These are phyloP conservation scores for Fusarium miscanthi DNA, from an alignment of 2,329 filamentous ascomycete genomes.

Conservation along the genomic window DNA sequence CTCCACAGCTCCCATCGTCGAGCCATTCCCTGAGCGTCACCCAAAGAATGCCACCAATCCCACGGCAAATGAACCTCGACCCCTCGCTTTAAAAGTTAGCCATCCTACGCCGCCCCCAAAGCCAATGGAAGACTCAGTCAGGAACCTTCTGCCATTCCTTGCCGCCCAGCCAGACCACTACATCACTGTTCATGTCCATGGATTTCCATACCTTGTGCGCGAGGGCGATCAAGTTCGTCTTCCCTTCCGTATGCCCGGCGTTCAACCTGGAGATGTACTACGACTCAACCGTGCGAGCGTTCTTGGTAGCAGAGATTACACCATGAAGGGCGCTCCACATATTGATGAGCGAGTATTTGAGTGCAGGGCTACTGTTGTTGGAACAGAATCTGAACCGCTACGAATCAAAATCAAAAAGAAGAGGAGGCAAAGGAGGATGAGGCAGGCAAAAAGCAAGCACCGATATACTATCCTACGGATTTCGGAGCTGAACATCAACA, in stretches of 20 bases:
- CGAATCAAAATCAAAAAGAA: conserved; percentile 84
- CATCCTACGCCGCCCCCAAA: conserved; percentile 50
- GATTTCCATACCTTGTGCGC: conserved; percentile 81
- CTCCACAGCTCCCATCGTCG: conserved; percentile 59
- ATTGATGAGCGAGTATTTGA: conserved; percentile 86
- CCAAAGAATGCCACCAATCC: conserved; percentile 54
- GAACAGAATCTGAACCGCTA: conserved; percentile 83
- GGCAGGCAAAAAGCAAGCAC: conserved; percentile 88
- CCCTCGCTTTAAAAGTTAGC: conserved; percentile 55
- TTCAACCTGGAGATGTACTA: conserved; percentile 83
- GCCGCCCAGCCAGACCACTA: conserved; percentile 80
- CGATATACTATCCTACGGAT: conserved; percentile 87
- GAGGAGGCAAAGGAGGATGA: conserved; percentile 77
- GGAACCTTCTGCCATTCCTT: conserved; percentile 74
- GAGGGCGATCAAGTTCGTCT: conserved; percentile 79
- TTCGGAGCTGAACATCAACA: conserved; percentile 78
- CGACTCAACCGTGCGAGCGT: conserved; percentile 86
- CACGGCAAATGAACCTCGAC: conserved; percentile 47
- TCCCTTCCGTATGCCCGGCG: conserved; percentile 81
- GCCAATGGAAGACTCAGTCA: conserved; percentile 66
- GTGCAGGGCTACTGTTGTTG: conserved; percentile 86
- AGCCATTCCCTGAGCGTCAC: conserved; percentile 51
- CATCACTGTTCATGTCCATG: conserved; percentile 83
- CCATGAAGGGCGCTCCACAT: conserved; percentile 83
- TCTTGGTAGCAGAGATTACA: conserved; percentile 90